Percentiles rank a stretch among this genome's conserved stretches.
Evolutionary conservation across 1,284 basidiomycete species (phyloP).

Genomic region (Cutaneotrichosporon sp.): DNA sequence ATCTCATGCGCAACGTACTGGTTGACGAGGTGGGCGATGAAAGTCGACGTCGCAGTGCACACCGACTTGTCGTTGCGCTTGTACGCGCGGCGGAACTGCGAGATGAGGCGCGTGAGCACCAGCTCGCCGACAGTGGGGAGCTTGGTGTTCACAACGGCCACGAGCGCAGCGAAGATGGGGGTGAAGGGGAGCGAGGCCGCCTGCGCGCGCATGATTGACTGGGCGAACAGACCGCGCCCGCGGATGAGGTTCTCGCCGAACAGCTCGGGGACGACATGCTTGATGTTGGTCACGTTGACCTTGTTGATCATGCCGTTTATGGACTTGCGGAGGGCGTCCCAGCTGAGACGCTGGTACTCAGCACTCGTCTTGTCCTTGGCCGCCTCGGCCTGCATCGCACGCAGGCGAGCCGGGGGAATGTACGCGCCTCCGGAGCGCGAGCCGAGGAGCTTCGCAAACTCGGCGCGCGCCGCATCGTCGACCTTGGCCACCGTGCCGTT

Average conservation of each 20-base stretch:
- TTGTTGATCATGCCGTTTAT: slow-evolving; percentile 99
- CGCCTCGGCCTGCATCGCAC: slow-evolving; percentile 85
- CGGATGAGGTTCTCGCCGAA: slow-evolving; percentile 90
- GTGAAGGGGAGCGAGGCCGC: slow-evolving; percentile 95
- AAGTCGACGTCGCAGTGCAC: slow-evolving; percentile 91
- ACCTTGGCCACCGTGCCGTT: slow-evolving; percentile 46
- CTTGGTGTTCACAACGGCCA: slow-evolving; percentile 96
- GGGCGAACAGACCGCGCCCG: slow-evolving; percentile 82
- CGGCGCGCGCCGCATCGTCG: slow-evolving; percentile 62
- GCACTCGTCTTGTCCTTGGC: slow-evolving; percentile 78
- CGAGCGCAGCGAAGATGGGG: slow-evolving; percentile 92
- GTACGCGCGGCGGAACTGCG: slow-evolving; percentile 92
- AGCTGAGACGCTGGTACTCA: slow-evolving; percentile 95
- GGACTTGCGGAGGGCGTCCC: slow-evolving; percentile 97
- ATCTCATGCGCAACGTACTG: slow-evolving; percentile 93
- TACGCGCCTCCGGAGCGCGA: slow-evolving; percentile 89
- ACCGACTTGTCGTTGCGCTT: slow-evolving; percentile 96
- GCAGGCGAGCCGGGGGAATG: slow-evolving; percentile 88
- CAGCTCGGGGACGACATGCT: slow-evolving; percentile 90
- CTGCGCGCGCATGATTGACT: slow-evolving; percentile 98
- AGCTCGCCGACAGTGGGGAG: slow-evolving; percentile 95
- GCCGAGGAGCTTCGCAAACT: slow-evolving; percentile 75
- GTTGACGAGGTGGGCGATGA: slow-evolving; percentile 96
- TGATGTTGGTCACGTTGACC: slow-evolving; percentile 91
- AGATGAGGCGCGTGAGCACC: slow-evolving; percentile 81